A percentile compares a stretch with the other conserved stretches of the same genome.
Conservation (phyloP, 176 grass and related monocot species). For the Carex littledalei region DNA sequence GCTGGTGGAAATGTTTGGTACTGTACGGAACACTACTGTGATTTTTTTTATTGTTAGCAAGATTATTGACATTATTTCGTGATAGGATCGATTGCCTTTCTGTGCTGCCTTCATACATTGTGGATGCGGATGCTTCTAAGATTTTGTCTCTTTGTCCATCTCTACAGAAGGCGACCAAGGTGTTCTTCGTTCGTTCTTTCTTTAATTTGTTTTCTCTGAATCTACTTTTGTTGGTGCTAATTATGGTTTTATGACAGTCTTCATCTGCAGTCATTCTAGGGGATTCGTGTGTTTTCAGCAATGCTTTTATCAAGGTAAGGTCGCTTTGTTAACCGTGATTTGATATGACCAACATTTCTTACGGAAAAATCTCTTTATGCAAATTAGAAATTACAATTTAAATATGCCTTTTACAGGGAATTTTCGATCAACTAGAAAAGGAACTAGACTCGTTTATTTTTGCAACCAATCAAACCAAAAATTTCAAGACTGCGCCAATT, state of each 20-base stretch:
- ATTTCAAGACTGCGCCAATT: conserved; percentile 33
- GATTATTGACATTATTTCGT: conserved; percentile 9
- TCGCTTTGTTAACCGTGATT: conserved; percentile 6
- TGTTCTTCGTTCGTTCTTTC: conserved; percentile 27
- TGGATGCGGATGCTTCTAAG: conserved; percentile 67
- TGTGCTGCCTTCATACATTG: conserved; percentile 82
- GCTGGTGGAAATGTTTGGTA: conserved; percentile 15
- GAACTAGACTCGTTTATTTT: conserved; percentile 64
- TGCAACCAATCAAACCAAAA: conserved; percentile 31
- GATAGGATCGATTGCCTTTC: conserved; percentile 89
- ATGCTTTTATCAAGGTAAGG: conserved; percentile 66
- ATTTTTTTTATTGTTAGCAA: neutral
- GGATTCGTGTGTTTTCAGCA: conserved; percentile 71
- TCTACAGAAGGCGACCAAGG: conserved; percentile 75
- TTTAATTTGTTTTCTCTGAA: conserved; percentile 8
- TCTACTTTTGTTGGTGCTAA: conserved; percentile 26
- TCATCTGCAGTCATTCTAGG: conserved; percentile 79
- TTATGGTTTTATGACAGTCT: conserved; percentile 51
- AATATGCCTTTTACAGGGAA: conserved; percentile 32
- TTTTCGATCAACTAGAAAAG: conserved; percentile 81
- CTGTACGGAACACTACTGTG: neutral
- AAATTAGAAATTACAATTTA: conserved; percentile 1
- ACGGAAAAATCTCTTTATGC: neutral
- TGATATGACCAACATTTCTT: neutral
- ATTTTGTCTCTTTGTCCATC: conserved; percentile 79